Percentiles rank a stretch among this genome's conserved stretches.
These are phyloP conservation scores for Kwoniella sp. DNA, from an alignment of 768 basidiomycete species.

Conservation along the genomic window DNA sequence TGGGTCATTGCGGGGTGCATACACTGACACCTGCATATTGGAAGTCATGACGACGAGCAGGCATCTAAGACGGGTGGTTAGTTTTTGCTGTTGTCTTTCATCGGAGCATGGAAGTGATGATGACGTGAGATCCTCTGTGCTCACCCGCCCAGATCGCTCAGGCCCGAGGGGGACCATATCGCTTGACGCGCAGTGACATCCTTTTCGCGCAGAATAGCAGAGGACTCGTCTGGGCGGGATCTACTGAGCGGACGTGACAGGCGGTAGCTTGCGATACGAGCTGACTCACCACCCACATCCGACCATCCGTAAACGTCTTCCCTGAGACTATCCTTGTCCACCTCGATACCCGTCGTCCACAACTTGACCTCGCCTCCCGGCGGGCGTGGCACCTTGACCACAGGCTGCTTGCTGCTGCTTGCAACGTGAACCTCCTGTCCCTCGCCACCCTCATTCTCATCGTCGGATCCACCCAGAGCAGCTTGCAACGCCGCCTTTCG, in stretches of 20 bases:
- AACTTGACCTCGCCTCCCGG: constrained; percentile 27
- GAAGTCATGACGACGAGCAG: constrained; percentile 27
- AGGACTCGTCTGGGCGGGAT: constrained; percentile 18
- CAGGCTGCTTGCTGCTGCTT: not conserved
- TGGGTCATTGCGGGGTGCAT: constrained; percentile 29
- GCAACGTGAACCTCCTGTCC: not conserved
- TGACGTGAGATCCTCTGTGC: too few species aligned
- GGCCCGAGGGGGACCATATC: constrained; percentile 38
- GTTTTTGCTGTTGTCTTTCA: not conserved
- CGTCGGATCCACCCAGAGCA: not conserved
- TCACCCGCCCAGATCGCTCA: constrained; percentile 39
- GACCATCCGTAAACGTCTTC: constrained; percentile 28
- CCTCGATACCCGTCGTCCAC: constrained; percentile 32
- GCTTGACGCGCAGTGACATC: constrained; percentile 17
- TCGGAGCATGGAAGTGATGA: not conserved
- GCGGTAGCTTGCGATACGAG: too few species aligned
- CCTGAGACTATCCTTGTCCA: constrained; percentile 21
- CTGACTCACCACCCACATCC: constrained; percentile 26
- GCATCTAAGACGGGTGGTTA: constrained; percentile 31
- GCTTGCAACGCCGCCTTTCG: not conserved
- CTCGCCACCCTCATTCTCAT: not conserved
- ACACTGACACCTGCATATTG: constrained; percentile 31
- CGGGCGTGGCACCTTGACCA: constrained; percentile 10
- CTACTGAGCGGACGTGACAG: too few species aligned
- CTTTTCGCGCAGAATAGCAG: constrained; percentile 6